Base-by-base conservation (phyloP, 164 flowering plant genomes). In the Brasenia schreberi region DNA sequence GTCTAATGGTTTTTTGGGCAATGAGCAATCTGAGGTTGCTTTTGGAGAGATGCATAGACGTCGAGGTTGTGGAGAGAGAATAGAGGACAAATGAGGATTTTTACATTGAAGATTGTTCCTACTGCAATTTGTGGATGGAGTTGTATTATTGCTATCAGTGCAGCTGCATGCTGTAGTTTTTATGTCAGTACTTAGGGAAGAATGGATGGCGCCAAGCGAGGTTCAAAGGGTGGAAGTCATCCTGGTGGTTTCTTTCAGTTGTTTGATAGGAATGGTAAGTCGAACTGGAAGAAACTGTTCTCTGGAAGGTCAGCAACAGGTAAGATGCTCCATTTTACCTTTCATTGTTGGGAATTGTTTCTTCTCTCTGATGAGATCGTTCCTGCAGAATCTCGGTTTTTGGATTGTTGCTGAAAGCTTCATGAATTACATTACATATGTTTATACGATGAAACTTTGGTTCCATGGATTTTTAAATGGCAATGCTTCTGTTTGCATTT, bases 261-360 rank as follows among this genome's bases (percentile, higher is more conserved):
- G 64, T 90, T 93, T 77, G 98, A 93, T 71, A 89, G 98, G 98
- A 89, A 83, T 74, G 82, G 83, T 14, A 94, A 87, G 73, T 89
- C 98, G 16, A 49, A 49, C 42, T 70, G 93, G 67, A 94, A 94
- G 81, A 94, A 89, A 75, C 74, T 94, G 53, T 91, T 87, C 71
- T 77, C 95, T 14, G 78, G 73, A 81, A 89, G 84, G 68, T 81
- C 87, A 42, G 89, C 86, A 70, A 79, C 86, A 72, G 94, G 97
- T 87, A 84, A 19, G 44, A 16, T 66, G 64, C 11, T 19, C 42
- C 14, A 53, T 17, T 39, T 6, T 0, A 0, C 39, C 4, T 33
- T 23, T 23, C 73, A 18, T 45, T 45, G 0, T 45, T 19, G 18
- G 56, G 42, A 18, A 19, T 59, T 12, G 60, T 17, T 43, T 42